Percentiles rank a stretch among this genome's conserved stretches.
Evolutionary conservation across 768 basidiomycete genomes (phyloP).

Genomic region (Paxillus ammoniavirescens): DNA sequence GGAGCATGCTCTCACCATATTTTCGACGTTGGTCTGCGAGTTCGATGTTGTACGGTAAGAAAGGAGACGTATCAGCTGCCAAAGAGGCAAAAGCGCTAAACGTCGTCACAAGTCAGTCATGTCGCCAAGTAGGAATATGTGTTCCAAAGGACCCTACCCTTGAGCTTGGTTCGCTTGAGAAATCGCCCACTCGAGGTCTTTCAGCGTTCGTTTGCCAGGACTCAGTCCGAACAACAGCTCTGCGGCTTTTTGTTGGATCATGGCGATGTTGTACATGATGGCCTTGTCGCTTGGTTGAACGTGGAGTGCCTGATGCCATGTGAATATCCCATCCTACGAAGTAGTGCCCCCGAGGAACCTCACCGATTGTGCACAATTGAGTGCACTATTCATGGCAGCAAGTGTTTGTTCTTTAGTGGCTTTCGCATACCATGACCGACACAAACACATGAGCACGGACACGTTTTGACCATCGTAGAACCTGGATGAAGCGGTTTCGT

Average conservation of each 20-base stretch:
- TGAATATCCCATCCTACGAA: slow-evolving; percentile 2
- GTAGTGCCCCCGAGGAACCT: slow-evolving; percentile 10
- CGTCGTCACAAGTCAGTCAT: not conserved
- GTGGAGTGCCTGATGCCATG: slow-evolving; percentile 65
- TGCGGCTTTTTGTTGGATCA: slow-evolving; percentile 96
- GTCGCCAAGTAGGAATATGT: not conserved
- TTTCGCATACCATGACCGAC: slow-evolving; percentile 93
- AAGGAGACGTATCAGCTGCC: slow-evolving; percentile 64
- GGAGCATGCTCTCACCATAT: slow-evolving; percentile 86
- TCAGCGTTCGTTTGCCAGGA: slow-evolving; percentile 73
- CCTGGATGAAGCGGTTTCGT: slow-evolving; percentile 84
- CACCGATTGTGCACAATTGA: slow-evolving; percentile 81
- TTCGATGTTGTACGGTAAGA: slow-evolving; percentile 81
- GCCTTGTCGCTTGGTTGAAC: slow-evolving; percentile 88
- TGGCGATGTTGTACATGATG: slow-evolving; percentile 91
- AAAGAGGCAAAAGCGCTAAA: slow-evolving; percentile 80
- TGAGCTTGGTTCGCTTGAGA: slow-evolving; percentile 84
- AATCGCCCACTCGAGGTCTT: slow-evolving; percentile 75
- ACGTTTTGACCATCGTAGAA: slow-evolving; percentile 75
- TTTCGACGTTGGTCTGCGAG: slow-evolving; percentile 86
- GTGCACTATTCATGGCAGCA: slow-evolving; percentile 76
- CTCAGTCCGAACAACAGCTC: slow-evolving; percentile 80
- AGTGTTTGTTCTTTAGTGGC: slow-evolving; percentile 88
- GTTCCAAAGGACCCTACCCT: slow-evolving; percentile 48
- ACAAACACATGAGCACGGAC: slow-evolving; percentile 77